Percentiles rank a stretch among this genome's conserved stretches.
These are phyloP conservation scores for Pythium myriotylum DNA, from an alignment of 352 stramenopile genomes.

Conservation along the genomic window DNA sequence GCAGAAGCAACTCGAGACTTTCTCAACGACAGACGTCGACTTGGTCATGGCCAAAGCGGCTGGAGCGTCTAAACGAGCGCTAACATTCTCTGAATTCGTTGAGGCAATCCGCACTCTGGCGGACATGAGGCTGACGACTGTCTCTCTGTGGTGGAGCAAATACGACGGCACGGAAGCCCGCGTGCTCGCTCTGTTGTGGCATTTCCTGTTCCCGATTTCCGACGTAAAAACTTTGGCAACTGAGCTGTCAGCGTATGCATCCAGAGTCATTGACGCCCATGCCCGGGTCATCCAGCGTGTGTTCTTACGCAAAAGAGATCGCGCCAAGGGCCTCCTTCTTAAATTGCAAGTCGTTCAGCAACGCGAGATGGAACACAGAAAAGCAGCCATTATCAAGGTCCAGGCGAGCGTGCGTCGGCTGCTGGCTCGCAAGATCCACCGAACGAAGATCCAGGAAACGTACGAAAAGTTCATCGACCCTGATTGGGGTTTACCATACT, in stretches of 20 bases:
- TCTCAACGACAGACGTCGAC: slow-evolving; percentile 61
- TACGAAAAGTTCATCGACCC: slow-evolving; percentile 82
- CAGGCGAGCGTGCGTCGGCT: slow-evolving; percentile 38
- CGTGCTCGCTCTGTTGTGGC: slow-evolving; percentile 50
- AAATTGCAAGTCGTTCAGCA: slow-evolving; percentile 23
- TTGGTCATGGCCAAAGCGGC: slow-evolving; percentile 58
- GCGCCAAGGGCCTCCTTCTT: slow-evolving; percentile 31
- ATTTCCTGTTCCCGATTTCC: slow-evolving; percentile 38
- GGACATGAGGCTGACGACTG: slow-evolving; percentile 33
- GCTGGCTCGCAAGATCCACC: slow-evolving; percentile 38
- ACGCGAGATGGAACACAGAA: slow-evolving; percentile 18
- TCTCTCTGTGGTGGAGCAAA: slow-evolving; percentile 50
- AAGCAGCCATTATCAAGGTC: slow-evolving; percentile 32
- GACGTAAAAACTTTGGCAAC: slow-evolving; percentile 29
- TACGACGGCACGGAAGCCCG: slow-evolving; percentile 43
- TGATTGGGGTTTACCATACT: slow-evolving; percentile 64
- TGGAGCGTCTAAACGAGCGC: slow-evolving; percentile 45
- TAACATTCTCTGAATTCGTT: slow-evolving; percentile 51
- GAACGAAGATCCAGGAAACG: slow-evolving; percentile 34
- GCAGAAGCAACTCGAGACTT: slow-evolving; percentile 23
- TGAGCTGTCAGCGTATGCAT: slow-evolving; percentile 21
- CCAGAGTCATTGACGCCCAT: slow-evolving; percentile 28
- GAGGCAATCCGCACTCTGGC: slow-evolving; percentile 35
- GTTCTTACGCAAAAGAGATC: slow-evolving; percentile 28
- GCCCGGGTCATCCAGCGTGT: slow-evolving; percentile 39